Percentiles rank a stretch among this genome's conserved stretches.
Conservation (phyloP, 2,329 filamentous ascomycete species). For the Fusarium albidum region DNA sequence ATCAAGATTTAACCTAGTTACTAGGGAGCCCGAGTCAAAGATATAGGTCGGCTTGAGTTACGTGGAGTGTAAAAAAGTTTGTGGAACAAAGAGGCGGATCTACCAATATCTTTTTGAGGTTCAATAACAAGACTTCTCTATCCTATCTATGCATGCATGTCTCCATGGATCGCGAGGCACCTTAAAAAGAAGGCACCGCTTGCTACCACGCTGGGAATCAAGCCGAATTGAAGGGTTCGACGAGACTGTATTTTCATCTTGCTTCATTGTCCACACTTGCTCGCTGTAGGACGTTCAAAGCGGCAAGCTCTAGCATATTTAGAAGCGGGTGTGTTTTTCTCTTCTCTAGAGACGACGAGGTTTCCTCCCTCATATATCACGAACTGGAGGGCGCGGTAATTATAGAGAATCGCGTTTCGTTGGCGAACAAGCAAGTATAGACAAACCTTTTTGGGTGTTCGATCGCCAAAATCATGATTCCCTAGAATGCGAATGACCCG, state of each 20-base stretch:
- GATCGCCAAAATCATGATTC: slow-evolving; percentile 24
- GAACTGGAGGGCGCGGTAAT: neutral
- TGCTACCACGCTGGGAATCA: slow-evolving; percentile 45
- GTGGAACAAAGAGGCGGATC: neutral
- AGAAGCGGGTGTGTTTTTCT: slow-evolving; percentile 54
- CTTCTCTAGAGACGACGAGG: neutral
- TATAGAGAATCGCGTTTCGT: neutral
- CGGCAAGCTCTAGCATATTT: slow-evolving; percentile 74
- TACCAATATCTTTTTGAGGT: slow-evolving; percentile 2
- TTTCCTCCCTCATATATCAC: too few species aligned
- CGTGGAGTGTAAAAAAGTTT: slow-evolving; percentile 1
- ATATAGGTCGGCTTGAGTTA: slow-evolving; percentile 36
- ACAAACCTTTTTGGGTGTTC: slow-evolving; percentile 33
- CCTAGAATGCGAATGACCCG: slow-evolving; percentile 12
- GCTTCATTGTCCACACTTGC: slow-evolving; percentile 77
- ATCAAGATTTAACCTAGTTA: slow-evolving; percentile 16
- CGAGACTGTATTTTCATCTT: slow-evolving; percentile 57
- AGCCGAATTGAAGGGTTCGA: slow-evolving; percentile 33
- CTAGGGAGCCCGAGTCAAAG: slow-evolving; percentile 41
- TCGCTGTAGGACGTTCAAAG: slow-evolving; percentile 61
- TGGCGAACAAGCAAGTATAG: slow-evolving; percentile 3
- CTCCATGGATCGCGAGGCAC: slow-evolving; percentile 48
- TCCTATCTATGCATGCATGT: slow-evolving; percentile 38
- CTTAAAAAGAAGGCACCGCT: slow-evolving; percentile 39
- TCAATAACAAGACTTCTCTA: slow-evolving; percentile 3